Base-by-base conservation (phyloP, 768 basidiomycete species). In the Multifurca ochricompacta region DNA sequence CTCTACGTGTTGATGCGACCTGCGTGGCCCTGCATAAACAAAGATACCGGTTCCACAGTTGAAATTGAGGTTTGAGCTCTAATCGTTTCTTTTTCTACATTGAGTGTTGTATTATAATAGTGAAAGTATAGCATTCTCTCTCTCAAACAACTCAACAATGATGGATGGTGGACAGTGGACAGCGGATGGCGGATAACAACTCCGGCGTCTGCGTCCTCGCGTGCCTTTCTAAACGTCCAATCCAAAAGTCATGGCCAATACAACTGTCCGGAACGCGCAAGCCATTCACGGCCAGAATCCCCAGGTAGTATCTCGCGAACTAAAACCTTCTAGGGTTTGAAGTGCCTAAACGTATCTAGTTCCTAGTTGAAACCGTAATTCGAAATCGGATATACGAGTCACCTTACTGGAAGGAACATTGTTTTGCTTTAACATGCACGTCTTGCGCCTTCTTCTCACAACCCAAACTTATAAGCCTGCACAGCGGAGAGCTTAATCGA, bases 261-360 rank as follows among this genome's bases (percentile, higher is more conserved):
- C 91, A 28, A 94, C 93, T n/a, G 76, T 92, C 55, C 75, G 77
- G 48, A 92, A 92, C 23, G 91, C 93, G 19, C 74, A 75, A 40
- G 81, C 91, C n/a, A 87, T 98, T 63, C 95, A 98, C 66, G 95
- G 95, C 47, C 88, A 92, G 64, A 98, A 97, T 71, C 94, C 94
- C 10, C 94, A 98, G 78, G 94, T 93, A 66, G 48, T 64, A 51
- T 18, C 31, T n/a, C n/a, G n/a, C n/a, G n/a, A n/a, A n/a, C n/a
- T n/a, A n/a, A n/a, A 27, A 31, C 0, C 28, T 18, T 35, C 19
- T 47, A 37, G 30, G 51, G 18, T 25, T 41, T 37, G 46, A 56
- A 61, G 58, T 61, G 66, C 28, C 59, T 66, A 57, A 65, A 58
- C 63, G 7, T 18, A 19, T 56, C 43, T 67, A 96, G 92, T 90